Conservation (phyloP, 129 eudicot genomes). For the Pittosporum tobira region DNA sequence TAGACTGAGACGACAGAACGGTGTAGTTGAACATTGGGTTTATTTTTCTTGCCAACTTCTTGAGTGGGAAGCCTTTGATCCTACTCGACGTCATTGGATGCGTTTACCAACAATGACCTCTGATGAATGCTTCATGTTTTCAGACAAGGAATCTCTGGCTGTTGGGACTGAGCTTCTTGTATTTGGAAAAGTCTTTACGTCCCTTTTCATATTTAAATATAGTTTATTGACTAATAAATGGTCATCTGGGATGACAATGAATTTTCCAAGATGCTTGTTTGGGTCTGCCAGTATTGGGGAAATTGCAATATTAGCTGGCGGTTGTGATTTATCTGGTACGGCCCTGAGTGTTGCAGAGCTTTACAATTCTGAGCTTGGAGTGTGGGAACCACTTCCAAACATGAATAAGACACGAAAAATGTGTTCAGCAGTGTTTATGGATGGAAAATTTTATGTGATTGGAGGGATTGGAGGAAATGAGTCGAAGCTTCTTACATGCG, state of each 20-base stretch:
- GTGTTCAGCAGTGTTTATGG: constrained; percentile 91
- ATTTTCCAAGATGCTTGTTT: constrained; percentile 58
- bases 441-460: constrained; percentile 66
- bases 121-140: constrained; percentile 51
- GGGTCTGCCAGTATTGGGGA: constrained; percentile 84
- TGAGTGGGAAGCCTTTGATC: constrained; percentile 92
- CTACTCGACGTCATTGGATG: constrained; percentile 62
- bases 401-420: constrained; percentile 62
- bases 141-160: constrained; percentile 78
- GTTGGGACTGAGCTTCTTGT: constrained; percentile 86
- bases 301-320: constrained; percentile 77
- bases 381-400: constrained; percentile 50
- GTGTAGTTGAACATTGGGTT: constrained; percentile 78
- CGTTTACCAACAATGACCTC: constrained; percentile 54
- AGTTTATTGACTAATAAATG: constrained; percentile 66
- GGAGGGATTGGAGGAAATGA: constrained; percentile 69
- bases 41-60: constrained; percentile 76
- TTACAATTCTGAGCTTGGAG: constrained; percentile 54
- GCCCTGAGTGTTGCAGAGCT: constrained; percentile 54
- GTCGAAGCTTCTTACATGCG: constrained; percentile 49
- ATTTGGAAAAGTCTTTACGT: constrained; percentile 41
- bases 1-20: constrained; percentile 37
- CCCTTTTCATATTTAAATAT: constrained; percentile 56
- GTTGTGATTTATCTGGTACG: constrained; percentile 51
- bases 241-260: constrained; percentile 64